Evolutionary conservation across 306 rosid genomes (phyloP).

Genomic region (Cicer arietinum): DNA sequence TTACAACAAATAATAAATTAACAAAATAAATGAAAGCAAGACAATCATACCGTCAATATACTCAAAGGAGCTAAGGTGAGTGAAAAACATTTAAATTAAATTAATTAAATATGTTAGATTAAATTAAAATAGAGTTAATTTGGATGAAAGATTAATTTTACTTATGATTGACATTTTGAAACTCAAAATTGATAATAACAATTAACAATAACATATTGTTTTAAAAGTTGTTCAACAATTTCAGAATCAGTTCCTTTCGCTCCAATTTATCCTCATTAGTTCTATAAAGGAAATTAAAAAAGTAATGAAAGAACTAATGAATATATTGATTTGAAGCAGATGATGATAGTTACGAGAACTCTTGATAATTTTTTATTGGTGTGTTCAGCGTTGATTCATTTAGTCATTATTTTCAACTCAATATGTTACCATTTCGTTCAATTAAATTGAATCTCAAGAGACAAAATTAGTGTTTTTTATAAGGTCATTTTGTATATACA

Average conservation of each 20-base stretch:
- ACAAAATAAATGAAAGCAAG: neutral
- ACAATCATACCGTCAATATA: neutral
- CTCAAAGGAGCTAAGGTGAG: conserved; percentile 36
- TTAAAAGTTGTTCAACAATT: neutral
- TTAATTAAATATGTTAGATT: neutral
- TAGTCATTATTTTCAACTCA: neutral
- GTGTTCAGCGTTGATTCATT: conserved; percentile 32
- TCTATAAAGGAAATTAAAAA: too few species aligned
- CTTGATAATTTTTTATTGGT: conserved; percentile 30
- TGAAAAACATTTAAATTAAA: neutral
- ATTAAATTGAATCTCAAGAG: too few species aligned
- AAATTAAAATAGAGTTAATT: neutral
- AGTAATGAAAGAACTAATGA: neutral
- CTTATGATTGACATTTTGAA: neutral
- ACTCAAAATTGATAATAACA: neutral
- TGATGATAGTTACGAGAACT: conserved; percentile 6
- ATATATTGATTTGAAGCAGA: conserved; percentile 27
- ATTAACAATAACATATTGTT: neutral
- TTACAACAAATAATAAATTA: neutral
- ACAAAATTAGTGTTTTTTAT: too few species aligned
- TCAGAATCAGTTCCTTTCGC: neutral
- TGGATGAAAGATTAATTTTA: neutral
- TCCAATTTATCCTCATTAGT: too few species aligned
- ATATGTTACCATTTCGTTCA: conserved; percentile 57
- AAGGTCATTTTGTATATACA: too few species aligned